A percentile compares a stretch with the other conserved stretches of the same genome.
Evolutionary conservation across 768 basidiomycete genomes (phyloP).

Genomic region (Calocera cornea): DNA sequence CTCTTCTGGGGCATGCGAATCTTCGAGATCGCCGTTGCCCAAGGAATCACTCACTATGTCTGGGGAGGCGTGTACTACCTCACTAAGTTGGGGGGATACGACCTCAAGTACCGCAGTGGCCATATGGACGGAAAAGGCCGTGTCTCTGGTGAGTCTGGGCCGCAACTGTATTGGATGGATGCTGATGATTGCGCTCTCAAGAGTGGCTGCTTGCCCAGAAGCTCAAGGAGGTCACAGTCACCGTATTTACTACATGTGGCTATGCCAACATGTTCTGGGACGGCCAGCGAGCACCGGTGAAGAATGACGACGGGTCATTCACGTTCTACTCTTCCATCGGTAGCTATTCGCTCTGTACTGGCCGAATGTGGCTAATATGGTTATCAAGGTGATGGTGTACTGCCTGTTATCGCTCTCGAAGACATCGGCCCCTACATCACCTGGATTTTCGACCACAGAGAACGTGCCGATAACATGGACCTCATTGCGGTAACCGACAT

Average conservation of each 20-base stretch:
- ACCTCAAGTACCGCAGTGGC: background rate
- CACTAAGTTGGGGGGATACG: background rate
- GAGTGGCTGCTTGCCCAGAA: background rate
- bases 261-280: constrained; percentile 14
- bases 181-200: background rate
- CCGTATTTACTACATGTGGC: background rate
- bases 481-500: constrained; percentile 29
- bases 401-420: background rate
- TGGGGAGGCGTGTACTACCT: background rate
- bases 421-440: background rate
- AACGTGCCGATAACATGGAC: constrained; percentile 26
- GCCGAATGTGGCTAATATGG: no score
- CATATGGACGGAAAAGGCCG: constrained; percentile 3
- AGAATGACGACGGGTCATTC: constrained; percentile 29
- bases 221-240: background rate
- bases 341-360: background rate
- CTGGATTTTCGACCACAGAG: constrained; percentile 4
- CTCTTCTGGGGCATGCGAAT: background rate
- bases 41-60: constrained; percentile 2
- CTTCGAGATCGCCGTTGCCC: constrained; percentile 1
- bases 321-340: constrained; percentile 29
- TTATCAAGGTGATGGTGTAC: background rate
- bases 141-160: background rate
- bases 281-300: constrained; percentile 27
- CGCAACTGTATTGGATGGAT: no score